Conservation (phyloP, 2,329 filamentous ascomycete genomes). For the Fusarium sp. region DNA sequence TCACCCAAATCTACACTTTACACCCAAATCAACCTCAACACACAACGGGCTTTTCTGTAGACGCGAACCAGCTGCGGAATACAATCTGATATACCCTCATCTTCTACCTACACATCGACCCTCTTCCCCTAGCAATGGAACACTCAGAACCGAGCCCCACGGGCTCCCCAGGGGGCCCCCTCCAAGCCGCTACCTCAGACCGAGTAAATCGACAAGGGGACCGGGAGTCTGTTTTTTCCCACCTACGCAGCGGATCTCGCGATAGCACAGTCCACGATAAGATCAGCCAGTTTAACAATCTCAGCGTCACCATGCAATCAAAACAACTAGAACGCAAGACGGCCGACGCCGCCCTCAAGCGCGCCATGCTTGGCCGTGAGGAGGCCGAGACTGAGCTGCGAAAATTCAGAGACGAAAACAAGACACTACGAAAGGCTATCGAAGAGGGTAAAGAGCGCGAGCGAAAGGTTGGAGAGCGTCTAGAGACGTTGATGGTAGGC, state of each 20-base stretch:
- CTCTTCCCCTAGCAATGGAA: constrained; percentile 32
- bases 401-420: constrained; percentile 69
- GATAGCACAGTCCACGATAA: constrained; percentile 73
- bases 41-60: constrained; percentile 4
- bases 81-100: constrained; percentile 5
- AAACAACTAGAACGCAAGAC: constrained; percentile 72
- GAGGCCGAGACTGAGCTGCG: constrained; percentile 77
- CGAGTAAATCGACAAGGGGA: constrained; percentile 65
- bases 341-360: constrained; percentile 72
- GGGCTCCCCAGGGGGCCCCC: constrained; percentile 66
- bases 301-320: constrained; percentile 69
- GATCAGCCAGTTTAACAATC: constrained; percentile 78
- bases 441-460: constrained; percentile 75
- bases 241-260: constrained; percentile 55
- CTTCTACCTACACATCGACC: background rate
- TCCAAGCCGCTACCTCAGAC: constrained; percentile 71
- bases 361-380: constrained; percentile 75
- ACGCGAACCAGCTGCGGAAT: constrained; percentile 8
- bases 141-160: constrained; percentile 57
- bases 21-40: constrained; percentile 10
- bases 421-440: constrained; percentile 64
- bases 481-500: constrained; percentile 76
- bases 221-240: constrained; percentile 52
- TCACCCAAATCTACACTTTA: constrained; percentile 1
- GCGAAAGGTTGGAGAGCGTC: constrained; percentile 71